Evolutionary conservation across 495 filamentous ascomycete genomes (phyloP).

Genomic region (Bryoglossum gracile): DNA sequence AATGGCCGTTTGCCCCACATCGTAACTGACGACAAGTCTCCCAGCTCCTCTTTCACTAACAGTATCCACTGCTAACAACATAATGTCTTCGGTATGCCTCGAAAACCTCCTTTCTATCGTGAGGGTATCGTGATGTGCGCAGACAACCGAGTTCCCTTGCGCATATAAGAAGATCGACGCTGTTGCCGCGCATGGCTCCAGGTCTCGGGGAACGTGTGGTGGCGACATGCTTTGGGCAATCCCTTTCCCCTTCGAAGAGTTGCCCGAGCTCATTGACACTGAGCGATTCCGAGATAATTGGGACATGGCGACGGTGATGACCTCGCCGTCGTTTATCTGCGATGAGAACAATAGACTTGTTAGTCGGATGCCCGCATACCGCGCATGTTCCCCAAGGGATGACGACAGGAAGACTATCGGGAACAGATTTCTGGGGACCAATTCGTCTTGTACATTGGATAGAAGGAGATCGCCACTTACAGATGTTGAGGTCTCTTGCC

Average conservation of each 20-base stretch:
- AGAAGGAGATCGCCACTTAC: slow-evolving; percentile 16
- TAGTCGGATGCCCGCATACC: slow-evolving; percentile 23
- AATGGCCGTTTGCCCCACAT: slow-evolving; percentile 84
- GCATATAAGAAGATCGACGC: slow-evolving; percentile 82
- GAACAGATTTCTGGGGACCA: slow-evolving; percentile 12
- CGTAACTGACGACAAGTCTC: slow-evolving; percentile 84
- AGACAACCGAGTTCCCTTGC: slow-evolving; percentile 69
- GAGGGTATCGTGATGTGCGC: slow-evolving; percentile 84
- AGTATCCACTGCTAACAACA: slow-evolving; percentile 83
- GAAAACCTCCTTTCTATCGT: slow-evolving; percentile 84
- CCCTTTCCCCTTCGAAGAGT: slow-evolving; percentile 36
- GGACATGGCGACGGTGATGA: slow-evolving; percentile 38
- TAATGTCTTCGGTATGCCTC: slow-evolving; percentile 73
- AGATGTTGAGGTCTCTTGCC: slow-evolving; percentile 19
- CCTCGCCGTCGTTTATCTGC: slow-evolving; percentile 18
- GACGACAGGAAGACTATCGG: slow-evolving; percentile 7
- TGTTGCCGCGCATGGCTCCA: slow-evolving; percentile 81
- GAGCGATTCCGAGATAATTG: slow-evolving; percentile 52
- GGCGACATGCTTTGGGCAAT: slow-evolving; percentile 44
- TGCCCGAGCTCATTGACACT: slow-evolving; percentile 48
- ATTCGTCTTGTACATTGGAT: slow-evolving; percentile 5
- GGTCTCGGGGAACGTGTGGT: slow-evolving; percentile 45
- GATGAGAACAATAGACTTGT: slow-evolving; percentile 13
- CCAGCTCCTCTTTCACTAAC: slow-evolving; percentile 82
- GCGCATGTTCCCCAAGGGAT: slow-evolving; percentile 11